Evolutionary conservation across 495 filamentous ascomycete genomes (phyloP), one percentile per base, ranked within the genome.

Genomic region (Mycothermus thermophilus): DNA sequence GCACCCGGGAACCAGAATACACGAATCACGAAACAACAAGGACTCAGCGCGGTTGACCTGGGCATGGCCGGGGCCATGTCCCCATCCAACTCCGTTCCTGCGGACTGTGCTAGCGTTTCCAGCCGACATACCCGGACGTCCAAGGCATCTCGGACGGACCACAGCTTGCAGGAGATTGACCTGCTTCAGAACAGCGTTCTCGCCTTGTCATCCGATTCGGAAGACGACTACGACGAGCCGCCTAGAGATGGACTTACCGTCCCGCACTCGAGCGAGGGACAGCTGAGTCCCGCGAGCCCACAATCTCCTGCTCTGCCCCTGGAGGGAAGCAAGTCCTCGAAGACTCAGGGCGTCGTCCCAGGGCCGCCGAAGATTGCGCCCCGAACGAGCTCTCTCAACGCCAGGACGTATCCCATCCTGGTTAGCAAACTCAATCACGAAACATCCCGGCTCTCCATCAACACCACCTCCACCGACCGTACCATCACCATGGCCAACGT

Each of bases 41-140:
- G n/a, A n/a, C n/a, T n/a, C n/a, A n/a, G n/a, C n/a, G n/a, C 20
- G 2, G 22, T 37, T 0, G 49, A 55, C 3, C 13, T 47, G 13
- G 21, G 25, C 0, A 18, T 42, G 11, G 22, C 36, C 2, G 34
- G 24, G 16, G 42, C n/a, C n/a, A n/a, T n/a, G n/a, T n/a, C n/a
- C n/a, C 42, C 50, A 2, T 36, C 40, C 14, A 53, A 47, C 20
- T 36, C 44, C 1, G 38, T 43, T 5, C 45, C 57, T 4, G 55
- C 58, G 30, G 63, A 60, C 35, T 53, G 54, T 2, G 57, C 57
- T 1, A 69, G 64, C 35, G 42, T 69, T 22, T 69, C 64, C 11
- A 69, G 64, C 28, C 52, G 63, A 13, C 62, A 69, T 33, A 69
- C 64, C 5, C 45, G 63, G 31, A 69, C 64, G 4, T 69, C 64